These are phyloP conservation scores for Chalaropsis thielavioides DNA, from an alignment of 2,329 filamentous ascomycete genomes.

Conservation along the genomic window DNA sequence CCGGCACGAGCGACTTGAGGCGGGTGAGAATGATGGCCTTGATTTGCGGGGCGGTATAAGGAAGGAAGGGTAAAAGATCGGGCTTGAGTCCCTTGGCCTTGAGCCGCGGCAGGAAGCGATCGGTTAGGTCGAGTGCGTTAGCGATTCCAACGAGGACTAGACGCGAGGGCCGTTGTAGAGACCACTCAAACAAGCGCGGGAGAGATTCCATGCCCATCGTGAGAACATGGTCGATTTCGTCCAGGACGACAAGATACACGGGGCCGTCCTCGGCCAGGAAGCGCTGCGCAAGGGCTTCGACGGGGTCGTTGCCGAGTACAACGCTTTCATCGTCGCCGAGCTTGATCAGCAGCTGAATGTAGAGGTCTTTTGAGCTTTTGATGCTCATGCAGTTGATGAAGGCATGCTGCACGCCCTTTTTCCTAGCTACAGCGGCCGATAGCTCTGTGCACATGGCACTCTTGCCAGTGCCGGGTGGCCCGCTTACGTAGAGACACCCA, in stretches of 20 bases:
- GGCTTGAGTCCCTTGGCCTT: conserved; percentile 89
- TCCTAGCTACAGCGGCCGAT: conserved; percentile 41
- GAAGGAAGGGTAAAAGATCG: conserved; percentile 76
- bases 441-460: conserved; percentile 83
- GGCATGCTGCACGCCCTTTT: conserved; percentile 47
- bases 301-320: conserved; percentile 29
- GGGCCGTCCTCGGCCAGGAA: conserved; percentile 22
- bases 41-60: conserved; percentile 79
- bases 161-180: conserved; percentile 62
- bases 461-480: conserved; percentile 91
- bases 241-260: conserved; percentile 71
- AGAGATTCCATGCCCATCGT: conserved; percentile 78
- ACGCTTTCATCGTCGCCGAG: conserved; percentile 36
- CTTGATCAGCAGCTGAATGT: conserved; percentile 61
- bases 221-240: conserved; percentile 90
- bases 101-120: conserved; percentile 82
- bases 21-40: conserved; percentile 74
- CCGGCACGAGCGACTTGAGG: conserved; percentile 57
- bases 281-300: conserved; percentile 10
- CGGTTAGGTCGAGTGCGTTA: conserved; percentile 88
- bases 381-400: conserved; percentile 97
- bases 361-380: conserved; percentile 75
- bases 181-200: conserved; percentile 95
- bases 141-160: conserved; percentile 84
- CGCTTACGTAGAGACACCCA: conserved; percentile 87